Evolutionary conservation across 2,329 filamentous ascomycete species (phyloP).

Genomic region (Ascochyta lentis): DNA sequence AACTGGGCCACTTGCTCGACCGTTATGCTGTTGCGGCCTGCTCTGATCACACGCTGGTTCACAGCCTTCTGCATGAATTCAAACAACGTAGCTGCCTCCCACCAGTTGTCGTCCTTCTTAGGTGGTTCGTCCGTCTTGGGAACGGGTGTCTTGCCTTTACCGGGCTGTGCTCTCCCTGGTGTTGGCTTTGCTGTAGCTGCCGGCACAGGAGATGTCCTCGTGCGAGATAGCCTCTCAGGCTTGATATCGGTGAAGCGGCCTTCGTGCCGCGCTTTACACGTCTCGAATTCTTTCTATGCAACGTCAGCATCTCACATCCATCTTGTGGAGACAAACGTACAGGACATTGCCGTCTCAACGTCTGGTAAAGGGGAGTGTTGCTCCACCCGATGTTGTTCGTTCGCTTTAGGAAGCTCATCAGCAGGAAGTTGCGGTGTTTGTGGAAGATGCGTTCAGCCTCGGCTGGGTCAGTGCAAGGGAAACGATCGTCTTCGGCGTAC

Average conservation of each 20-base stretch:
- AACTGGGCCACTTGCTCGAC: conserved; percentile 43
- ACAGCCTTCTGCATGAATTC: conserved; percentile 51
- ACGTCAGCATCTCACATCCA: conserved; percentile 11
- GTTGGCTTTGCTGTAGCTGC: conserved; percentile 6
- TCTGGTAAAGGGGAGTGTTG: conserved; percentile 51
- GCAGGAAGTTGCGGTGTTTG: conserved; percentile 52
- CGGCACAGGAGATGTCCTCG: conserved; percentile 19
- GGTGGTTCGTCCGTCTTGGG: conserved; percentile 26
- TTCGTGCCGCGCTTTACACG: conserved; percentile 39
- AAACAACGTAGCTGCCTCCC: conserved; percentile 47
- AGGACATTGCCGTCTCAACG: conserved; percentile 49
- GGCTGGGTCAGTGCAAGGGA: conserved; percentile 30
- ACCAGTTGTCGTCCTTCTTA: conserved; percentile 51
- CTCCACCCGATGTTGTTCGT: conserved; percentile 55
- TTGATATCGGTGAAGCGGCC: conserved; percentile 33
- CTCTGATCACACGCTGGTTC: conserved; percentile 39
- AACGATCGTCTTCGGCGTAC: conserved; percentile 47
- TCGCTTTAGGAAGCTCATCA: conserved; percentile 53
- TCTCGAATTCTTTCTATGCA: conserved; percentile 39
- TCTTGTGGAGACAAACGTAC: conserved; percentile 22
- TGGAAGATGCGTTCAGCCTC: conserved; percentile 41
- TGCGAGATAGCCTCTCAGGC: conserved; percentile 16
- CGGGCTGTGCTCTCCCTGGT: conserved; percentile 5
- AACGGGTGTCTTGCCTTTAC: conserved; percentile 12
- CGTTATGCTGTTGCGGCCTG: conserved; percentile 41